Evolutionary conservation across 2,329 filamentous ascomycete genomes (phyloP).

Genomic region (Knufia petricola): DNA sequence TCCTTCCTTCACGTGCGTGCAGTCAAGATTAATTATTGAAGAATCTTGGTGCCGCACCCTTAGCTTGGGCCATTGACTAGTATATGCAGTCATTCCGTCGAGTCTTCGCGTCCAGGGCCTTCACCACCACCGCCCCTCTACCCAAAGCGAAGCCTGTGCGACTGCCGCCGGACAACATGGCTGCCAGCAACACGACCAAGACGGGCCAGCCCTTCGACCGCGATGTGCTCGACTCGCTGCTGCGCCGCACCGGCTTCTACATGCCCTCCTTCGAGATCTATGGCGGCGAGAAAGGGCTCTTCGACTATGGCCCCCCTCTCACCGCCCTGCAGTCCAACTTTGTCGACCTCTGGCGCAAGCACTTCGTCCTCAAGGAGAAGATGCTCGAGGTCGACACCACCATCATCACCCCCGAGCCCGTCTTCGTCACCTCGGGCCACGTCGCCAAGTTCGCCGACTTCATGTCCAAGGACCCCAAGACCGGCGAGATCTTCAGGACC

Average conservation of each 20-base stretch:
- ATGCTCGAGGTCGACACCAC: slow-evolving; percentile 95
- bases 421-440: slow-evolving; percentile 91
- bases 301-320: slow-evolving; percentile 86
- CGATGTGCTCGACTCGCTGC: slow-evolving; percentile 67
- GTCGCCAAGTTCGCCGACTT: slow-evolving; percentile 97
- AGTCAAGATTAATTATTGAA: too few species aligned
- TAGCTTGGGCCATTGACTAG: too few species aligned
- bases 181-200: slow-evolving; percentile 60
- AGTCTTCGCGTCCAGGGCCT: slow-evolving; percentile 28
- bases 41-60: too few species aligned
- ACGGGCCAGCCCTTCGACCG: slow-evolving; percentile 87
- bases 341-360: slow-evolving; percentile 81
- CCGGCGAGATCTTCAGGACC: slow-evolving; percentile 88
- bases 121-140: slow-evolving; percentile 32
- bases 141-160: slow-evolving; percentile 9
- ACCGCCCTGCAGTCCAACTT: slow-evolving; percentile 81
- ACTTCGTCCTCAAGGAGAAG: slow-evolving; percentile 86
- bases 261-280: slow-evolving; percentile 96
- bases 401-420: slow-evolving; percentile 83
- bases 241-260: slow-evolving; percentile 85
- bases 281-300: slow-evolving; percentile 76
- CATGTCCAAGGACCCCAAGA: slow-evolving; percentile 99
- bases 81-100: slow-evolving; percentile 26
- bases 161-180: slow-evolving; percentile 1
- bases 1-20: too few species aligned